phyloP scores from a whole-genome alignment of 1,139 yeast species.

The Scheffersomyces segobiensis region DNA sequence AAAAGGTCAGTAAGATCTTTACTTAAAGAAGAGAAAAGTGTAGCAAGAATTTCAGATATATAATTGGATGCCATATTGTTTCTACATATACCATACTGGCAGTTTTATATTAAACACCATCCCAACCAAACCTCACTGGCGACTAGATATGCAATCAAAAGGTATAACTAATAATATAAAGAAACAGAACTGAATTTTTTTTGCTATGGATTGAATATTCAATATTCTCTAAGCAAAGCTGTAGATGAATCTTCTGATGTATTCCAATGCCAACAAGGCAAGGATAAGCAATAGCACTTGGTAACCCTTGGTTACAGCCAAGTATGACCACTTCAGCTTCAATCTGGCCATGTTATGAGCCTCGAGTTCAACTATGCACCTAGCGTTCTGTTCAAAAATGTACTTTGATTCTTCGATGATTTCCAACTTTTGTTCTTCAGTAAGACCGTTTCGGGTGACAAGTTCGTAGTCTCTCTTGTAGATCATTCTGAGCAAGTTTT shows the following conservation, averaged over 20 bases:
- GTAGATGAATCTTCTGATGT: slow-evolving; percentile 25
- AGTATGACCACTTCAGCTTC: slow-evolving; percentile 57
- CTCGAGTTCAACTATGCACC: slow-evolving; percentile 66
- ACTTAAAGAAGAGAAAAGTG: not conserved
- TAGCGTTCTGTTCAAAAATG: slow-evolving; percentile 64
- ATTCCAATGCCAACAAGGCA: slow-evolving; percentile 25
- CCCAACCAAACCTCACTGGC: not conserved
- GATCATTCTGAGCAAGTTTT: slow-evolving; percentile 58
- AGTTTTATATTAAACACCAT: not conserved
- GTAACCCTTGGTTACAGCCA: slow-evolving; percentile 51
- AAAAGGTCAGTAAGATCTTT: too few species aligned
- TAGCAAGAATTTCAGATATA: not conserved
- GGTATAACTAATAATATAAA: not conserved
- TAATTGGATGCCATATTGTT: not conserved
- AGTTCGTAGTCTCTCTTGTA: slow-evolving; percentile 80
- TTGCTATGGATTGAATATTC: not conserved
- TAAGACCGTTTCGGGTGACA: slow-evolving; percentile 64
- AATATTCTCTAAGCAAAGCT: slow-evolving; percentile 10
- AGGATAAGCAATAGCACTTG: slow-evolving; percentile 32
- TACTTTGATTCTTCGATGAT: slow-evolving; percentile 68
- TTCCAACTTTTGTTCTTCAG: slow-evolving; percentile 69
- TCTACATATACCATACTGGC: not conserved
- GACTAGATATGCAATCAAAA: not conserved
- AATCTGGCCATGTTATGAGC: slow-evolving; percentile 58
- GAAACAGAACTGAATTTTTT: not conserved